Conservation (phyloP, 2,329 filamentous ascomycete species). For the Aureobasidium pullulans region DNA sequence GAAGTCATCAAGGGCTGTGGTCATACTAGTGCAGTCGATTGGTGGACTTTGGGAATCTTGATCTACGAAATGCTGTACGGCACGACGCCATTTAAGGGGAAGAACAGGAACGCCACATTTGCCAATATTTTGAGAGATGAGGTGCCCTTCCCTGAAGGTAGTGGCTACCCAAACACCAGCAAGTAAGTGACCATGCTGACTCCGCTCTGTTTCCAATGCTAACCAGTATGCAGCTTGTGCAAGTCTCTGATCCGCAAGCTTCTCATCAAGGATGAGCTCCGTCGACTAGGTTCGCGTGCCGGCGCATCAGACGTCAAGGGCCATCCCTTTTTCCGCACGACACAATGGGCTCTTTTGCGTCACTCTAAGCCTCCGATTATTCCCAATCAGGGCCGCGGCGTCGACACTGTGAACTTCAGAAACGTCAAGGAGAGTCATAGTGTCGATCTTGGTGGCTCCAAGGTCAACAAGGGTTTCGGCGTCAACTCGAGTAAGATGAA, state of each 20-base stretch:
- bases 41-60: constrained; percentile 96
- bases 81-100: constrained; percentile 97
- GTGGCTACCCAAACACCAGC: constrained; percentile 74
- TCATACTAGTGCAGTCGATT: constrained; percentile 96
- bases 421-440: constrained; percentile 97
- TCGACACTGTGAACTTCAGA: constrained; percentile 94
- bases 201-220: not conserved
- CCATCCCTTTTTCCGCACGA: constrained; percentile 92
- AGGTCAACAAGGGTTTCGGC: constrained; percentile 30
- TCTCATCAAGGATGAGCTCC: constrained; percentile 94
- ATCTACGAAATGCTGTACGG: constrained; percentile 99
- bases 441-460: constrained; percentile 67
- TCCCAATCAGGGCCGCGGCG: constrained; percentile 78
- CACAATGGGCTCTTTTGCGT: constrained; percentile 92
- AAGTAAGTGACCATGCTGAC: constrained; percentile 58
- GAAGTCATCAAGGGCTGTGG: constrained; percentile 98
- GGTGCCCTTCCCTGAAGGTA: constrained; percentile 88
- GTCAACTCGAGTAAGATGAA: constrained; percentile 44
- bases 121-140: constrained; percentile 95
- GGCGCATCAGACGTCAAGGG: constrained; percentile 95
- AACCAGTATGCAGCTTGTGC: constrained; percentile 59
- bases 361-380: constrained; percentile 98
- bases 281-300: constrained; percentile 83
- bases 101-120: constrained; percentile 97
- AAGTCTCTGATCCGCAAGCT: constrained; percentile 95